phyloP scores from a whole-genome alignment of 805 yeast species.

The Candida pseudoglaebosa region DNA sequence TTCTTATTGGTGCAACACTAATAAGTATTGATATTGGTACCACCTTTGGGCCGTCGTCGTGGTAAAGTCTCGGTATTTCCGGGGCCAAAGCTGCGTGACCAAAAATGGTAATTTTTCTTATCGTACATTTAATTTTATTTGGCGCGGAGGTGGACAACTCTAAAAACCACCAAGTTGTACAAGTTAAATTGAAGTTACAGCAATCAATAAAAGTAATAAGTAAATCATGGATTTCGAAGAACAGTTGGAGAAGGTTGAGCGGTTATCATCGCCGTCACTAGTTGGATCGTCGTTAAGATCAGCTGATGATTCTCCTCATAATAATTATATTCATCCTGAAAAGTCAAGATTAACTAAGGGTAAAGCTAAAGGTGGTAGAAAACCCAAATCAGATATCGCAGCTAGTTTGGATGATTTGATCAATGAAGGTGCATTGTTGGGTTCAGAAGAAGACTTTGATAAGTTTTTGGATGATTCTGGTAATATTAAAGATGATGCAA shows the following conservation, averaged over 20 bases:
- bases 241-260: conserved; percentile 52
- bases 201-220: too few species aligned
- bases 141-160: conserved; percentile 2
- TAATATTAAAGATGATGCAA: conserved; percentile 45
- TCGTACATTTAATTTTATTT: too few species aligned
- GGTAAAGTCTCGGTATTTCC: too few species aligned
- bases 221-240: conserved; percentile 49
- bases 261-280: conserved; percentile 45
- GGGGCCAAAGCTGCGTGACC: too few species aligned
- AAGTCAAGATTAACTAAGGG: conserved; percentile 18
- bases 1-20: too few species aligned
- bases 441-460: conserved; percentile 51
- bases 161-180: too few species aligned
- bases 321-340: conserved; percentile 44
- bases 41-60: too few species aligned
- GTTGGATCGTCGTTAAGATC: conserved; percentile 51
- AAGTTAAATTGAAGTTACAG: too few species aligned
- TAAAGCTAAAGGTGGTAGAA: conserved; percentile 11
- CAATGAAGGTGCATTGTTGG: conserved; percentile 43
- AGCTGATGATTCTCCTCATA: conserved; percentile 43
- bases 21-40: too few species aligned
- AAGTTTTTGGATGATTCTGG: conserved; percentile 52
- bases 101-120: too few species aligned
- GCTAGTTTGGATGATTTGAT: conserved; percentile 52
- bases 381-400: conserved; percentile 26